A percentile compares a stretch with the other conserved stretches of the same genome.
Conservation (phyloP, 2,329 filamentous ascomycete genomes). For the Arthrobotrys musiformis region DNA sequence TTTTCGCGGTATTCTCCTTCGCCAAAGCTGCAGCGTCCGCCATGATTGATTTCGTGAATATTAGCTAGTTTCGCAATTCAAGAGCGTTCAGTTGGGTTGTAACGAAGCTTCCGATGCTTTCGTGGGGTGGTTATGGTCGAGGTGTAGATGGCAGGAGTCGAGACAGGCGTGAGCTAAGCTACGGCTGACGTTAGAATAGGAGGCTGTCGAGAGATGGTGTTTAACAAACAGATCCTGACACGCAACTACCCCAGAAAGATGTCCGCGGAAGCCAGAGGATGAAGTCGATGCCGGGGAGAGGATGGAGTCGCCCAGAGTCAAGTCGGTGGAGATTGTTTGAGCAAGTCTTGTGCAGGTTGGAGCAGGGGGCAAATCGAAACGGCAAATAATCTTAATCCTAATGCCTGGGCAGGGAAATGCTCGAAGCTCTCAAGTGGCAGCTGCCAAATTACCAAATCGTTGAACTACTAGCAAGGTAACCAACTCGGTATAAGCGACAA, state of each 20-base stretch:
- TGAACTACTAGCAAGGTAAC: conserved; percentile 16
- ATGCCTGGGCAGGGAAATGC: conserved; percentile 25
- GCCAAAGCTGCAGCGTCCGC: conserved; percentile 57
- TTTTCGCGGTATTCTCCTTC: conserved; percentile 65
- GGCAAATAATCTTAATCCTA: conserved; percentile 47
- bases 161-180: conserved; percentile 27
- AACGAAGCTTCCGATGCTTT: conserved; percentile 2
- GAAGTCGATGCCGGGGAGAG: background rate
- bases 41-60: conserved; percentile 54
- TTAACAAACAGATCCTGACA: conserved; percentile 24
- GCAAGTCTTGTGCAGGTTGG: conserved; percentile 34
- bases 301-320: background rate
- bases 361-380: conserved; percentile 45
- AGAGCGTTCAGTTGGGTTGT: background rate
- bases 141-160: background rate
- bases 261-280: background rate
- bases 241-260: conserved; percentile 21
- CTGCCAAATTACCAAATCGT: conserved; percentile 20
- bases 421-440: conserved; percentile 13
- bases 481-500: conserved; percentile 21
- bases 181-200: conserved; percentile 47
- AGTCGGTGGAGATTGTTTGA: conserved; percentile 31
- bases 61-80: conserved; percentile 11
- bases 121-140: conserved; percentile 1
- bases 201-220: conserved; percentile 7